phyloP scores from a whole-genome alignment of 345 rosid species.

The Brassica incana region DNA sequence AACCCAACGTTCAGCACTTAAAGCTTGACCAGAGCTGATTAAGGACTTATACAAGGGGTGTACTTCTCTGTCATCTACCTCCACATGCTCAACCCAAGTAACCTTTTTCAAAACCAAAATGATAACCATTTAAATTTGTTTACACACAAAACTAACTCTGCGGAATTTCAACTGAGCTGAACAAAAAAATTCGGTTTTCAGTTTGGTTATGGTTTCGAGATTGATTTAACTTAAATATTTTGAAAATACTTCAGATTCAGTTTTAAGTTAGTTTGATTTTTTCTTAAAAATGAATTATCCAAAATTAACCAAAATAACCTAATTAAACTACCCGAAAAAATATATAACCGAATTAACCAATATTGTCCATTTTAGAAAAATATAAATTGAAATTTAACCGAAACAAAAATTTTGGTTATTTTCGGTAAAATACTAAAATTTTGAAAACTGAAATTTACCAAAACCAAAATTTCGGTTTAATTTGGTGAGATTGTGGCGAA shows the following conservation, averaged over 20 bases:
- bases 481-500: background rate
- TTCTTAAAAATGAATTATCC: background rate
- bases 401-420: too few relatives aligned
- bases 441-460: background rate
- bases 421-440: too few relatives aligned
- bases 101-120: slow-evolving; percentile 47
- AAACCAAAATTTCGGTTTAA: background rate
- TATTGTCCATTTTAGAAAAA: too few relatives aligned
- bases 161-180: background rate
- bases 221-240: too few relatives aligned
- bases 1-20: slow-evolving; percentile 93
- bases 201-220: background rate
- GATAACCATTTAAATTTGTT: background rate
- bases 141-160: background rate
- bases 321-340: background rate
- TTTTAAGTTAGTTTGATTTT: background rate
- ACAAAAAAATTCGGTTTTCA: background rate
- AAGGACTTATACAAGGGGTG: slow-evolving; percentile 64
- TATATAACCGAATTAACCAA: background rate
- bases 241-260: background rate
- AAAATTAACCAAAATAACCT: too few relatives aligned
- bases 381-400: too few relatives aligned
- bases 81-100: slow-evolving; percentile 92
- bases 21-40: slow-evolving; percentile 65
- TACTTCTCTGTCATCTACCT: slow-evolving; percentile 73